Conservation (phyloP, 2,329 filamentous ascomycete species). For the Botrytis fragariae region DNA sequence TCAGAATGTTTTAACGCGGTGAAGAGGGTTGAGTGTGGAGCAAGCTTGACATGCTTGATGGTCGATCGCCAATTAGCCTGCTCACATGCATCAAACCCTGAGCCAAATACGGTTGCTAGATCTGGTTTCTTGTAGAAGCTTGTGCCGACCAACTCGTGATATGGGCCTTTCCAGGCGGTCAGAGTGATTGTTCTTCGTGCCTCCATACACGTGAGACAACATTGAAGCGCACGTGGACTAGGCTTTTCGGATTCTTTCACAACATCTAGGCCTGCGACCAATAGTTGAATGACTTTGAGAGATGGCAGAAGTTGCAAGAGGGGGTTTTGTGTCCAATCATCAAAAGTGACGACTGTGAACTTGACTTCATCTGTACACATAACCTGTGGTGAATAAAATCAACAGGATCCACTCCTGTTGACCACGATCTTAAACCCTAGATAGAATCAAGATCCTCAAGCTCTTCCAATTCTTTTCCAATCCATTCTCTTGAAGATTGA, state of each 20-base stretch:
- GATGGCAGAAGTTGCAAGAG: neutral
- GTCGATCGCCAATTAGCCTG: constrained; percentile 1
- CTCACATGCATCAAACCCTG: constrained; percentile 11
- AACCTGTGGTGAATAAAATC: neutral
- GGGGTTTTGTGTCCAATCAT: neutral
- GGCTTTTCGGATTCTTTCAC: neutral
- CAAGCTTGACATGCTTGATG: constrained; percentile 10
- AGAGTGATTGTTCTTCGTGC: constrained; percentile 5
- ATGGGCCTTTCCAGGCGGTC: constrained; percentile 14
- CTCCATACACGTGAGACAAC: constrained; percentile 6
- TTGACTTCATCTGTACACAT: neutral
- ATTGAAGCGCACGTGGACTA: constrained; percentile 10
- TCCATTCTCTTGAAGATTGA: neutral
- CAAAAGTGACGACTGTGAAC: neutral
- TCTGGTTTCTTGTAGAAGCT: constrained; percentile 7
- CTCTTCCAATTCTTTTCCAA: neutral
- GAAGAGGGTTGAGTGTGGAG: constrained; percentile 12
- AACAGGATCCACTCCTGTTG: neutral
- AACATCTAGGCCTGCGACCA: neutral
- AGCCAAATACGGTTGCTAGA: constrained; percentile 13
- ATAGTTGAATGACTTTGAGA: neutral
- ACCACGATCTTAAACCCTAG: neutral
- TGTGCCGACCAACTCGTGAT: constrained; percentile 15
- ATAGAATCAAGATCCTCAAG: neutral
- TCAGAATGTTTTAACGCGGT: constrained; percentile 3